Evolutionary conservation across 176 grass and related monocot genomes (phyloP).

Genomic region (Eragrostis curvula): DNA sequence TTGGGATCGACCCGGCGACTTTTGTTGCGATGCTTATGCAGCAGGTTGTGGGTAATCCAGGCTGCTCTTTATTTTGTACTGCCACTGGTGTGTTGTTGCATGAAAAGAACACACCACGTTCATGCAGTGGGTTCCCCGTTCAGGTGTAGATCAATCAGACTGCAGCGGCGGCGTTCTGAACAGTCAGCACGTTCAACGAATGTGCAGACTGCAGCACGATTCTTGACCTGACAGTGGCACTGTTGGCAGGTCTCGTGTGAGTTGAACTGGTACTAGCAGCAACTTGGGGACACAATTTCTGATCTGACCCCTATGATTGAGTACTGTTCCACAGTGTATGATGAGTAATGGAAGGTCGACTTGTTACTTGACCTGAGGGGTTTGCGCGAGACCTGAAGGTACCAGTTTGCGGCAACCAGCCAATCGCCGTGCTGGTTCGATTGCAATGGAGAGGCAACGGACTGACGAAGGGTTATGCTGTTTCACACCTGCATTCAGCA

Average conservation of each 20-base stretch:
- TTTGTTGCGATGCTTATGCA: background rate
- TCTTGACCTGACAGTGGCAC: background rate
- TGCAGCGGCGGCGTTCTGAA: background rate
- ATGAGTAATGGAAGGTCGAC: background rate
- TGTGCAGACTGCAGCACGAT: background rate
- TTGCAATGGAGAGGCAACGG: background rate
- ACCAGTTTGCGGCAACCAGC: background rate
- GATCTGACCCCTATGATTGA: conserved; percentile 18
- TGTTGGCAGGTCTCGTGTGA: conserved; percentile 28
- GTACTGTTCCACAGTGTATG: background rate
- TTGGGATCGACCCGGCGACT: background rate
- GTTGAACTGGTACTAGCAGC: background rate
- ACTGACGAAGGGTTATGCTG: background rate
- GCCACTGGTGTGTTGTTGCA: background rate
- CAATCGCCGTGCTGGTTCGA: background rate
- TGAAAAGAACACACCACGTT: background rate
- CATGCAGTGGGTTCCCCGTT: background rate
- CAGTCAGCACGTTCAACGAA: conserved; percentile 6
- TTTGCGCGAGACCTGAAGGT: too few relatives aligned
- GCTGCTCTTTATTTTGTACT: background rate
- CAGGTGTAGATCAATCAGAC: background rate
- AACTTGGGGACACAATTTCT: background rate
- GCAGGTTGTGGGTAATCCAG: background rate
- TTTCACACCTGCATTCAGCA: background rate
- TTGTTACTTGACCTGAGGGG: background rate